These are phyloP conservation scores for Choanephora cucurbitarum DNA, from an alignment of 371 early-diverging fungal species.

Conservation along the genomic window DNA sequence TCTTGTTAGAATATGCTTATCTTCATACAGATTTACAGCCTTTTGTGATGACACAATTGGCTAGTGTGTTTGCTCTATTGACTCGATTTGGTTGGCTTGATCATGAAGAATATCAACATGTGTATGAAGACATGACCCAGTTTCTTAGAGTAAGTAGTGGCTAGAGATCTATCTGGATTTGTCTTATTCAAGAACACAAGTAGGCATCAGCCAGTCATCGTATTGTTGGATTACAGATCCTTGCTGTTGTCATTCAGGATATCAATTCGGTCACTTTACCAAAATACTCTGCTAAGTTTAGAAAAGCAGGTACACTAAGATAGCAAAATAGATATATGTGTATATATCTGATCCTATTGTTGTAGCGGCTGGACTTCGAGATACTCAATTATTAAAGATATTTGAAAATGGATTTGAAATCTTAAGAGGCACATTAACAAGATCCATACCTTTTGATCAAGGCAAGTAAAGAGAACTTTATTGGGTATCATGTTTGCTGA, in stretches of 20 bases:
- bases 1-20: conserved; percentile 66
- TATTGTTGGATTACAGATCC: conserved; percentile 61
- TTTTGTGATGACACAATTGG: conserved; percentile 66
- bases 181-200: too few species aligned
- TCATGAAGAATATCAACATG: conserved; percentile 62
- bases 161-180: too few species aligned
- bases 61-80: conserved; percentile 69
- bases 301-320: conserved; percentile 69
- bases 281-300: conserved; percentile 62
- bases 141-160: conserved; percentile 56
- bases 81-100: conserved; percentile 83
- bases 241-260: conserved; percentile 56
- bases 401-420: conserved; percentile 64
- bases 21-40: conserved; percentile 57
- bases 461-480: conserved; percentile 23
- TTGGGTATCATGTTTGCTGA: conserved; percentile 4
- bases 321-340: not conserved
- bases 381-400: conserved; percentile 69
- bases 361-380: conserved; percentile 82
- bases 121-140: conserved; percentile 62
- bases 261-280: conserved; percentile 57
- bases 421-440: conserved; percentile 46
- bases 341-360: too few species aligned
- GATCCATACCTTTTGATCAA: conserved; percentile 38
- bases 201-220: conserved; percentile 61